A percentile compares a stretch with the other conserved stretches of the same genome.
These are phyloP conservation scores for Ophiostoma novo-ulmi DNA, from an alignment of 2,329 filamentous ascomycete species.

Conservation along the genomic window DNA sequence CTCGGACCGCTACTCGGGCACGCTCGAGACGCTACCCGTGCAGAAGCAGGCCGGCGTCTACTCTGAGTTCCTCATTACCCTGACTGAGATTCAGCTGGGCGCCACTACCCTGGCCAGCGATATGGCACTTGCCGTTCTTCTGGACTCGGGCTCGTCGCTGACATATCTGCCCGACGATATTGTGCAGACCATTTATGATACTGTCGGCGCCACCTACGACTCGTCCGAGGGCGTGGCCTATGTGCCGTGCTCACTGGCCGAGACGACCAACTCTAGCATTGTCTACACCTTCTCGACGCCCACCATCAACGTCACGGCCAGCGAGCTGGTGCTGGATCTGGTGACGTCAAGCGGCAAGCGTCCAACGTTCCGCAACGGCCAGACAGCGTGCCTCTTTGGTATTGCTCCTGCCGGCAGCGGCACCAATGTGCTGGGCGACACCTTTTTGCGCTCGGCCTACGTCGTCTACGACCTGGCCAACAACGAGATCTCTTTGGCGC, in stretches of 20 bases:
- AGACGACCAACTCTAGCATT: conserved; percentile 39
- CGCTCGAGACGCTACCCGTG: conserved; percentile 62
- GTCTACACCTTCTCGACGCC: conserved; percentile 52
- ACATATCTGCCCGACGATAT: conserved; percentile 60
- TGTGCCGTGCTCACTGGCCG: conserved; percentile 53
- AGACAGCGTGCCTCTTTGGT: conserved; percentile 60
- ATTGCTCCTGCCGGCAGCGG: conserved; percentile 53
- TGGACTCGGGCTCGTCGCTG: conserved; percentile 66
- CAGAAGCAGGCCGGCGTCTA: conserved; percentile 49
- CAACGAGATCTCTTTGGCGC: conserved; percentile 65
- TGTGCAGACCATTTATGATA: conserved; percentile 50
- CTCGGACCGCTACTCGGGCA: conserved; percentile 56
- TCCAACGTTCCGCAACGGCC: conserved; percentile 50
- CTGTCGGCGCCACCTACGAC: conserved; percentile 57
- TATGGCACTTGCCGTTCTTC: conserved; percentile 57
- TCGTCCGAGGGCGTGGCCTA: conserved; percentile 50
- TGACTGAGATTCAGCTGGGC: conserved; percentile 54
- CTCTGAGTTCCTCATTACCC: conserved; percentile 62
- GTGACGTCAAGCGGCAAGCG: conserved; percentile 43
- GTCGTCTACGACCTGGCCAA: conserved; percentile 70
- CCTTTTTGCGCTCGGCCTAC: conserved; percentile 69
- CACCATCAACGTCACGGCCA: conserved; percentile 52
- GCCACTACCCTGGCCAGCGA: conserved; percentile 39
- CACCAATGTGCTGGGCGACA: conserved; percentile 64
- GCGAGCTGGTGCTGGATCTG: conserved; percentile 55